Evolutionary conservation across 495 filamentous ascomycete species (phyloP).

Genomic region (Gamarada debralockiae): DNA sequence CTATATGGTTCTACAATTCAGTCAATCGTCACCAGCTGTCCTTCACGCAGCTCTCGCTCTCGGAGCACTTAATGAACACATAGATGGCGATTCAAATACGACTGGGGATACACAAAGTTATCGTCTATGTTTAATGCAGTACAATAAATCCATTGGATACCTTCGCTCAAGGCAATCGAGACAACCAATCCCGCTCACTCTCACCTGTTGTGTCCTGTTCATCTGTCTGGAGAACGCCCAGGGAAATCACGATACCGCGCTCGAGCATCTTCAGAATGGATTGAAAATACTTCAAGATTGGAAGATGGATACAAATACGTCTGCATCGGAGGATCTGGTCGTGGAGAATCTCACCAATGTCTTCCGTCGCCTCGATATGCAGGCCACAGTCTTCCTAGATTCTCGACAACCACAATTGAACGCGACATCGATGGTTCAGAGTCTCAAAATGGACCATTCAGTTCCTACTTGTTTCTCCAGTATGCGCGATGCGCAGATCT

Average conservation of each 20-base stretch:
- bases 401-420: background rate
- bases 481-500: constrained; percentile 3
- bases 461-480: background rate
- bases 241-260: constrained; percentile 36
- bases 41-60: constrained; percentile 8
- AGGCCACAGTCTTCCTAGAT: constrained; percentile 22
- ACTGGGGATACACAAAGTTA: background rate
- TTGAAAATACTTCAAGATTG: constrained; percentile 28
- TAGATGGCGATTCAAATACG: background rate
- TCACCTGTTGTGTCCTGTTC: constrained; percentile 55
- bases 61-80: constrained; percentile 6
- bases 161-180: background rate
- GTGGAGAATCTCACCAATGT: constrained; percentile 16
- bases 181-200: constrained; percentile 24
- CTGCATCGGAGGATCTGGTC: background rate
- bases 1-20: background rate
- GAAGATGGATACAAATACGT: background rate
- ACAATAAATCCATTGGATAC: constrained; percentile 8
- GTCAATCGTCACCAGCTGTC: constrained; percentile 8
- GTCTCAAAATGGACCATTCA: background rate
- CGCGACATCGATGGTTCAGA: background rate
- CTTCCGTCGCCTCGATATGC: constrained; percentile 26
- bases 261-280: constrained; percentile 43
- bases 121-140: background rate
- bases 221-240: constrained; percentile 49